These are phyloP conservation scores for Euryodendron excelsum DNA, from an alignment of 148 eudicot species.

Conservation along the genomic window DNA sequence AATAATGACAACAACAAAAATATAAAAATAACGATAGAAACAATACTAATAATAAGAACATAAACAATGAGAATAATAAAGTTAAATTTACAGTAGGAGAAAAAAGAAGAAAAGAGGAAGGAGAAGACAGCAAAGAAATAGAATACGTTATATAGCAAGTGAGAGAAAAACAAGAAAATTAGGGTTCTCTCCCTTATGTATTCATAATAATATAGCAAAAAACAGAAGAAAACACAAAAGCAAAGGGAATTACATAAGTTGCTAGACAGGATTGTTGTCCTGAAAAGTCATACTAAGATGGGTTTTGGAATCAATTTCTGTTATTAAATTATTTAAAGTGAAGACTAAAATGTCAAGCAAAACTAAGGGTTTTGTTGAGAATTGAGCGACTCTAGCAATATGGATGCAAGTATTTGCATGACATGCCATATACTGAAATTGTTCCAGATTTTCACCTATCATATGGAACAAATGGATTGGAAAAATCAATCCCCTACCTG, in stretches of 20 bases:
- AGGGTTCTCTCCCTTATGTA: no score
- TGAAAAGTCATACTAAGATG: no score
- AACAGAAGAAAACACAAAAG: neutral
- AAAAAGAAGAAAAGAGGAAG: no score
- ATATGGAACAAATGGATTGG: neutral
- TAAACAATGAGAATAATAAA: no score
- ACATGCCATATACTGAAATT: neutral
- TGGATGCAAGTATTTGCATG: neutral
- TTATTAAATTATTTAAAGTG: no score
- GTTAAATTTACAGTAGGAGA: no score
- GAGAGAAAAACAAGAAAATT: no score
- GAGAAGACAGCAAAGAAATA: neutral
- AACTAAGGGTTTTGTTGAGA: neutral
- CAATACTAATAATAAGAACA: no score
- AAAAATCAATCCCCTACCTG: conserved; percentile 50
- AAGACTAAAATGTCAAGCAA: neutral
- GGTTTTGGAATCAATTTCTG: no score
- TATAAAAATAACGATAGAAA: no score
- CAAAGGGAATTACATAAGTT: neutral
- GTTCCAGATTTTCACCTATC: neutral
- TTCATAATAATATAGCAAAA: no score
- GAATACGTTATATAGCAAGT: neutral
- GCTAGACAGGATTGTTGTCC: neutral
- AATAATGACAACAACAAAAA: no score
- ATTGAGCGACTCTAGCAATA: neutral